Conservation (phyloP, 768 basidiomycete species). For the Russula brevipes region DNA sequence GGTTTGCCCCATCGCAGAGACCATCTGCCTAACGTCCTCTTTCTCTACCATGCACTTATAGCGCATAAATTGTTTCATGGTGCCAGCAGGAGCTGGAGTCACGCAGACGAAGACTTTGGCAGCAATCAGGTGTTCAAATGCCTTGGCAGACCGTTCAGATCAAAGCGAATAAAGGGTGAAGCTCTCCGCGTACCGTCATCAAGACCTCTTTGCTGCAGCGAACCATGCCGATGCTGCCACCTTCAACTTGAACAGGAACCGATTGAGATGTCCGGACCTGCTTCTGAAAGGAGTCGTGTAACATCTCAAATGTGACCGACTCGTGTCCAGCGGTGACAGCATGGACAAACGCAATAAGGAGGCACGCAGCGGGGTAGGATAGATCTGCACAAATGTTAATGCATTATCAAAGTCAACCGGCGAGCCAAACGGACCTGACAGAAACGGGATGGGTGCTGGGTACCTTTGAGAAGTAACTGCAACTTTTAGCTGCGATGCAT, state of each 20-base stretch:
- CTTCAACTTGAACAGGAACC: conserved; percentile 71
- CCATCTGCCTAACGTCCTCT: conserved; percentile 59
- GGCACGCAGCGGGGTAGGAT: conserved; percentile 72
- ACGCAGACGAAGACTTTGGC: conserved; percentile 52
- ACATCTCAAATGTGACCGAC: conserved; percentile 86
- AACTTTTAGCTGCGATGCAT: conserved; percentile 38
- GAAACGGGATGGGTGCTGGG: conserved; percentile 47
- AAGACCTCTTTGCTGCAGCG: conserved; percentile 60
- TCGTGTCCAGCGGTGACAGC: conserved; percentile 70
- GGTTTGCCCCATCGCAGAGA: conserved; percentile 61
- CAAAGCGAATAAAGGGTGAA: background rate
- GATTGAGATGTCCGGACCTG: conserved; percentile 67
- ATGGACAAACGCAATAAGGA: conserved; percentile 83
- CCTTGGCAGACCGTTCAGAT: conserved; percentile 39
- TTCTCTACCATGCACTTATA: conserved; percentile 64
- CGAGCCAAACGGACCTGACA: conserved; percentile 43
- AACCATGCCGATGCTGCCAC: conserved; percentile 65
- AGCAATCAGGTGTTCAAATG: conserved; percentile 65
- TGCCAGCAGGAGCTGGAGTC: conserved; percentile 43
- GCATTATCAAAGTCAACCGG: background rate
- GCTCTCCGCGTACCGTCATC: conserved; percentile 48
- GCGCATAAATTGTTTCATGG: conserved; percentile 67
- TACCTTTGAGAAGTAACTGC: conserved; percentile 50
- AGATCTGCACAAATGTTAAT: conserved; percentile 44
- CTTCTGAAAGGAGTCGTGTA: conserved; percentile 71